Percentiles rank a stretch among this genome's conserved stretches.
Conservation (phyloP, 768 basidiomycete genomes). For the Naganishia friedmannii region DNA sequence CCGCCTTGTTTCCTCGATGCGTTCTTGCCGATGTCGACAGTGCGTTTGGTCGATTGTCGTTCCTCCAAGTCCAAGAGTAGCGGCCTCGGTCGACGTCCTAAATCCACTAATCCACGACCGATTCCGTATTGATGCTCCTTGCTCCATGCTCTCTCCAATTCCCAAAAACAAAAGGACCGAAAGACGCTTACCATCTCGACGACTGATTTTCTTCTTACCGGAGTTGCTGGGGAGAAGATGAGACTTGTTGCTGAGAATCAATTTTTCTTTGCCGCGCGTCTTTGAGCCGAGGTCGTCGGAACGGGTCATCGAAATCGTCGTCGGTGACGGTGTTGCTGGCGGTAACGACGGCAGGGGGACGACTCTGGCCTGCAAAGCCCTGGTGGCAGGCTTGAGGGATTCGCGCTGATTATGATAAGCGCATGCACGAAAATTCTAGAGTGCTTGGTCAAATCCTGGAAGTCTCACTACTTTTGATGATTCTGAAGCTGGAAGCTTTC, state of each 20-base stretch:
- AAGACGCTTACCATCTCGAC: slow-evolving; percentile 14
- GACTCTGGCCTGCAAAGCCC: neutral
- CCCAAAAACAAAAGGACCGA: neutral
- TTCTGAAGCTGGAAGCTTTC: no score
- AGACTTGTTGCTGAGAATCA: neutral
- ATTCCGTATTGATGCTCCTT: no score
- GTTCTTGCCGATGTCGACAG: no score
- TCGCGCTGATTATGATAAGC: no score
- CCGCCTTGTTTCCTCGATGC: no score
- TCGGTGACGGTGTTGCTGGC: neutral
- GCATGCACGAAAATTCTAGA: no score
- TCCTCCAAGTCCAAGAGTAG: neutral
- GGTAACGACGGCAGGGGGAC: slow-evolving; percentile 2
- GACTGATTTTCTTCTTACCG: slow-evolving; percentile 22
- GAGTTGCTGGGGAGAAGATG: slow-evolving; percentile 13
- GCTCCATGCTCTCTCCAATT: neutral
- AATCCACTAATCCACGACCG: no score
- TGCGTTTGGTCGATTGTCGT: neutral
- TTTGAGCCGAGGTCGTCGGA: neutral
- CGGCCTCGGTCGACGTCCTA: no score
- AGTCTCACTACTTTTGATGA: neutral
- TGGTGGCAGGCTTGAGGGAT: no score
- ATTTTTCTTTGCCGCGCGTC: no score
- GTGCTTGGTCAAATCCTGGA: neutral
- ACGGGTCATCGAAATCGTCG: slow-evolving; percentile 9